Base-by-base conservation (phyloP, 129 eudicot genomes). In the Scalesia atractyloides region DNA sequence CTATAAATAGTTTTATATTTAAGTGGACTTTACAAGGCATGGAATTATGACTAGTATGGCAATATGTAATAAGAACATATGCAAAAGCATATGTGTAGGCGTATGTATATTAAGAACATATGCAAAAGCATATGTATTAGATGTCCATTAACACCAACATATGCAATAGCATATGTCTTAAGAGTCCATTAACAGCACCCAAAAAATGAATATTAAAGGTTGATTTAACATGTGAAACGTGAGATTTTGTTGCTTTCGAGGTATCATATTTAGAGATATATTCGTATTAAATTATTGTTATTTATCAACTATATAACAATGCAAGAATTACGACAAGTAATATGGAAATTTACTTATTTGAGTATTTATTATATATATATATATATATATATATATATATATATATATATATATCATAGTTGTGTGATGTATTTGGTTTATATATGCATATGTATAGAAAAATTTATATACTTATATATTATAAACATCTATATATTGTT, bases 41-140 rank as follows among this genome's bases (percentile, higher is more conserved):
- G 57, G 57, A 51, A 51, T 10, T 33, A 53, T 70, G 74, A 70
- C 65, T 53, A 53, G 20, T 11, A 54, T 36, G 56, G 44, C 65
- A 70, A 43, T 51, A 52, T 54, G 13, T 53, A 7, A 10, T 19
- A 41, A 36, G 73, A 69, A 69, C 59, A 69, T 51, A 69, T 69
- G 63, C 63, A 69, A 30, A 11, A 51, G 73, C 17, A 69, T 51
- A 33, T 15, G 51, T 51, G 4, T 36, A 36, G n/a, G n/a, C 30
- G 2, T 24, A 43, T 51, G 34, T 53, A 6, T 52, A 6, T 41
- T 18, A 39, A 36, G 73, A 69, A 69, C 58, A 69, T 50, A 69
- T 69, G 63, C 62, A 69, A 30, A 13, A 51, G 73, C 18, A 69
- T 51, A 33, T 15, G 52, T 36, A 36, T 7, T 36, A 36, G 41